Evolutionary conservation across 2,329 filamentous ascomycete genomes (phyloP).

Genomic region (Scorias spongiosa): DNA sequence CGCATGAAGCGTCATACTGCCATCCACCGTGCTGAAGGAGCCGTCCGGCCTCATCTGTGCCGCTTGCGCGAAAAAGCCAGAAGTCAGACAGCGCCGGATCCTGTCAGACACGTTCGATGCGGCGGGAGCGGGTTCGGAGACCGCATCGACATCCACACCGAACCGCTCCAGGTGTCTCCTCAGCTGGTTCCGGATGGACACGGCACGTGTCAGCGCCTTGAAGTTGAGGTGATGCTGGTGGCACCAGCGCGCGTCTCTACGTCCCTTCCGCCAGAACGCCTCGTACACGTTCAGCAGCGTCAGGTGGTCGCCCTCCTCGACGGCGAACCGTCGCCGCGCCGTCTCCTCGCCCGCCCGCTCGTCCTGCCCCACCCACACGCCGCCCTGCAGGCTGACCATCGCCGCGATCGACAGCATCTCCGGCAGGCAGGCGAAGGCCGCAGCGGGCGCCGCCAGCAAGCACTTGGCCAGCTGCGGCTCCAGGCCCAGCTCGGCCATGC

Average conservation of each 20-base stretch:
- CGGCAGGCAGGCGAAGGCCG: constrained; percentile 60
- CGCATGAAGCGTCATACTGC: constrained; percentile 62
- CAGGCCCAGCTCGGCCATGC: constrained; percentile 86
- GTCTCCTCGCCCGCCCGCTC: constrained; percentile 61
- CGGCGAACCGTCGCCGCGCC: constrained; percentile 67
- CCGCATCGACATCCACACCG: constrained; percentile 44
- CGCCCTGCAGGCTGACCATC: constrained; percentile 77
- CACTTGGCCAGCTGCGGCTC: constrained; percentile 94
- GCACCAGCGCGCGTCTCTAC: constrained; percentile 74
- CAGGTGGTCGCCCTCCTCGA: constrained; percentile 84
- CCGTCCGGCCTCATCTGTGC: constrained; percentile 91
- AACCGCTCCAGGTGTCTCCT: constrained; percentile 79
- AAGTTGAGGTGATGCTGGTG: constrained; percentile 76
- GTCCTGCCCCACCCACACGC: constrained; percentile 68
- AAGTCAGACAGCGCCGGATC: constrained; percentile 71
- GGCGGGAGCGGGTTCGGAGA: constrained; percentile 12
- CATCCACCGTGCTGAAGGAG: constrained; percentile 72
- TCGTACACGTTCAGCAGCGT: constrained; percentile 90
- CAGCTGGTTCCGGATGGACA: constrained; percentile 75
- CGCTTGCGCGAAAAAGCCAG: constrained; percentile 84
- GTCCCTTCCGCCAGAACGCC: constrained; percentile 68
- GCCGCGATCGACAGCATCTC: constrained; percentile 86
- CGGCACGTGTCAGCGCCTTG: constrained; percentile 65
- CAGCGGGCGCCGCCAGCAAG: constrained; percentile 51
- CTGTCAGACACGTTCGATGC: constrained; percentile 43